Evolutionary conservation across 2,329 filamentous ascomycete species (phyloP).

Genomic region (Trichoderma brevicompactum): DNA sequence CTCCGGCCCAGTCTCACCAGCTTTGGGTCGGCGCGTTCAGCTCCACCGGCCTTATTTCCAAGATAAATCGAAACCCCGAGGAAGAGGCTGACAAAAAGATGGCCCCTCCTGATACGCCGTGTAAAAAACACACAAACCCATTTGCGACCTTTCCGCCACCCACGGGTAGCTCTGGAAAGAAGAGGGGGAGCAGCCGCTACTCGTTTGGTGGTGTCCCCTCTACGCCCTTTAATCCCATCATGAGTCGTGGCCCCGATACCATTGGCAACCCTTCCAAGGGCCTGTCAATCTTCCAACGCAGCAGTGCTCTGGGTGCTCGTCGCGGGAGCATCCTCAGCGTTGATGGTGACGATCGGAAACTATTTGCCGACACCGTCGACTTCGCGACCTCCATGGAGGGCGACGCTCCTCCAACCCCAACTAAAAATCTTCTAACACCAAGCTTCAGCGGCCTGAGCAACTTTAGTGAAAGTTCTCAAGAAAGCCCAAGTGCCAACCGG

Average conservation of each 20-base stretch:
- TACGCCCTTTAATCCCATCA: slow-evolving; percentile 74
- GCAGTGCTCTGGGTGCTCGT: slow-evolving; percentile 51
- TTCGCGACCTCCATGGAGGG: slow-evolving; percentile 42
- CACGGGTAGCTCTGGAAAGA: slow-evolving; percentile 64
- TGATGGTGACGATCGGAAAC: slow-evolving; percentile 73
- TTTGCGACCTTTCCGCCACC: slow-evolving; percentile 69
- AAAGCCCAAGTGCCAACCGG: slow-evolving; percentile 55
- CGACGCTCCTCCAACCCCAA: slow-evolving; percentile 91
- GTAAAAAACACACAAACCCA: slow-evolving; percentile 78
- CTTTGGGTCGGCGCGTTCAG: slow-evolving; percentile 84
- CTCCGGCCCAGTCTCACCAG: slow-evolving; percentile 59
- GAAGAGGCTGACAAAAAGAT: slow-evolving; percentile 63
- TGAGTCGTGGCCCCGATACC: slow-evolving; percentile 50
- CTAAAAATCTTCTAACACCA: slow-evolving; percentile 66
- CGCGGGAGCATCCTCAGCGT: slow-evolving; percentile 77
- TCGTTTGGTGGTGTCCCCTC: slow-evolving; percentile 75
- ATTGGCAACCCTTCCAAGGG: slow-evolving; percentile 63
- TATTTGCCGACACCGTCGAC: slow-evolving; percentile 42
- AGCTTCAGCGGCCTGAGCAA: slow-evolving; percentile 48
- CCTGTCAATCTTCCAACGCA: slow-evolving; percentile 69
- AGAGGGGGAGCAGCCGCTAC: slow-evolving; percentile 65
- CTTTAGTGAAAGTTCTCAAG: slow-evolving; percentile 46
- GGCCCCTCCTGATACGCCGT: slow-evolving; percentile 90
- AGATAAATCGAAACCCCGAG: slow-evolving; percentile 85
- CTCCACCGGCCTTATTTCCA: slow-evolving; percentile 93